phyloP scores from a whole-genome alignment of 371 early-diverging fungal genomes.

The Dinochytrium kinnereticum region DNA sequence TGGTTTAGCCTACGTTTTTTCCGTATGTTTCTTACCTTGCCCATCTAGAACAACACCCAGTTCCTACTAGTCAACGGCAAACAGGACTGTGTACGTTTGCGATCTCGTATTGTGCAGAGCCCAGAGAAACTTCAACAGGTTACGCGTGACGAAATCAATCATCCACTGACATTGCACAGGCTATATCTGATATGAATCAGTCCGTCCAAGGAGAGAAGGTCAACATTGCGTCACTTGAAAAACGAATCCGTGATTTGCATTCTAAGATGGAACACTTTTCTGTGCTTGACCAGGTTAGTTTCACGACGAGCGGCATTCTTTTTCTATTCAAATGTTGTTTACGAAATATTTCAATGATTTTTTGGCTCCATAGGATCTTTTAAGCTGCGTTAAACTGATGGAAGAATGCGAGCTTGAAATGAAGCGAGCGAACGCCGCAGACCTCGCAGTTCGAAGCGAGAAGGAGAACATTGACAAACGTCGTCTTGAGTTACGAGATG shows the following conservation, averaged over 20 bases:
- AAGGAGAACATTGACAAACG: conserved; percentile 45
- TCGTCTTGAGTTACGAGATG: conserved; percentile 41
- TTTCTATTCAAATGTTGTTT: neutral
- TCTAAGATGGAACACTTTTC: conserved; percentile 55
- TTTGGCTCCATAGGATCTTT: conserved; percentile 42
- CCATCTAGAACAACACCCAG: conserved; percentile 29
- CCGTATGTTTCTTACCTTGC: no score
- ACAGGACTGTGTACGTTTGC: conserved; percentile 57
- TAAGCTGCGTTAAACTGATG: conserved; percentile 50
- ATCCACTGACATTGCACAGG: no score
- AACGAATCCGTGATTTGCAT: conserved; percentile 55
- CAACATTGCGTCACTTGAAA: conserved; percentile 47
- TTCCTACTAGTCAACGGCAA: conserved; percentile 43
- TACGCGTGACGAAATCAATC: no score
- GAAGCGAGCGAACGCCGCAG: conserved; percentile 39
- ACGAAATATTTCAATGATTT: neutral
- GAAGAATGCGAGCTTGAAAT: conserved; percentile 51
- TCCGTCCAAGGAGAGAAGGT: conserved; percentile 44
- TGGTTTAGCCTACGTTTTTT: conserved; percentile 44
- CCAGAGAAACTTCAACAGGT: conserved; percentile 70
- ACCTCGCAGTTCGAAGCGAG: conserved; percentile 32
- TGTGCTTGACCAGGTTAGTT: conserved; percentile 48
- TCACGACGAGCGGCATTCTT: neutral
- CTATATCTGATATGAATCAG: conserved; percentile 58
- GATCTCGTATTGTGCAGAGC: conserved; percentile 63